Base-by-base conservation (phyloP, 306 rosid genomes). In the Delonix regia region DNA sequence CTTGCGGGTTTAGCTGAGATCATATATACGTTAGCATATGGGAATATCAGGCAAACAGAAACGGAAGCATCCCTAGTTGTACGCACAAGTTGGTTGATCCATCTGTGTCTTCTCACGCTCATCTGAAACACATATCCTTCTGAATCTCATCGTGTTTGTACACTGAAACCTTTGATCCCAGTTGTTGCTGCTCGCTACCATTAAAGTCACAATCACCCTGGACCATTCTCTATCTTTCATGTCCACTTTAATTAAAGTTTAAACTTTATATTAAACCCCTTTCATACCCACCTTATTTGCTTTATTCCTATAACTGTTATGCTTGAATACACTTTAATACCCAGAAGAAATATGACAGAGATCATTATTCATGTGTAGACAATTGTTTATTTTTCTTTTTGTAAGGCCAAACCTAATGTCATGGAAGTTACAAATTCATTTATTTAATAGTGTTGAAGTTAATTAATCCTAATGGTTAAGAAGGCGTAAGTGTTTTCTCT, bases 141-240 rank as follows among this genome's bases (percentile, higher is more conserved):
- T 22, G n/a, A n/a, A n/a, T n/a, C n/a, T n/a, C n/a, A n/a, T n/a
- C 18, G n/a, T 22, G 52, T 70, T 33, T 33, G 52, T 33, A 45
- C 16, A 25, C 82, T 28, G 15, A 57, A 59, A 36, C 34, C 28
- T 61, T 56, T 30, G 63, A 71, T 65, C 83, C 13, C 64, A 12
- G 0, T 51, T 39, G 13, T 49, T 10, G 64, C 73, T 72, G 74
- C n/a, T n/a, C n/a, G 73, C 59, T 30, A 39, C 73, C 77, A 49
- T 71, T 61, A 27, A 73, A 27, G 74, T 72, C 49, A 51, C 74
- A 3, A 52, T 80, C 83, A 72, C 59, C n/a, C n/a, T 27, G 78
- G 74, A 72, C 78, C 79, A 64, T 71, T 14, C 34, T 62, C 24
- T 65, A 25, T 56, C 69, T 69, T 33, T 19, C 74, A 0, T 45